Evolutionary conservation across 2,329 filamentous ascomycete species (phyloP).

Genomic region (Ceratocystis harringtonii): DNA sequence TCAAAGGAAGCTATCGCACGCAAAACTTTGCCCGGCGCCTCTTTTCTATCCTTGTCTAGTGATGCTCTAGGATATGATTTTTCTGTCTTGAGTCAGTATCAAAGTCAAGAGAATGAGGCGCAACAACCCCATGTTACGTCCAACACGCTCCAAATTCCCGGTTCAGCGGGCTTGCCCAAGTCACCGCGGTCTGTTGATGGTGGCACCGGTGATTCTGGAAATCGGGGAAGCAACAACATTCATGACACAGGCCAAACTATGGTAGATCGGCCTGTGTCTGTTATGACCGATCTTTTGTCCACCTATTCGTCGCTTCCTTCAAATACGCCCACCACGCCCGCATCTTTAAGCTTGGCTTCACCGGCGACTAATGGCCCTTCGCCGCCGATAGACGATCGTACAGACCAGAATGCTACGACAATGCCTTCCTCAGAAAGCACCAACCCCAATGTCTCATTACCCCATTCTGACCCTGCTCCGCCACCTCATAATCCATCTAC

Average conservation of each 20-base stretch:
- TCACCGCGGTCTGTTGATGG: background rate
- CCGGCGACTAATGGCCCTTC: constrained; percentile 1
- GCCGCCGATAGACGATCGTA: background rate
- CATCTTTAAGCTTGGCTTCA: constrained; percentile 5
- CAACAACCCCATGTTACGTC: constrained; percentile 11
- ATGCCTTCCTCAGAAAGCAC: background rate
- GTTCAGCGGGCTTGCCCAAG: background rate
- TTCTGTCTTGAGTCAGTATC: constrained; percentile 12
- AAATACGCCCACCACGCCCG: constrained; percentile 19
- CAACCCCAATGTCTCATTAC: background rate
- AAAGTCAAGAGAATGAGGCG: constrained; percentile 11
- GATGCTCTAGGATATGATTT: constrained; percentile 11
- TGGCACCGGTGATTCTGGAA: background rate
- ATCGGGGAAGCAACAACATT: constrained; percentile 17
- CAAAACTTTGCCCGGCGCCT: background rate
- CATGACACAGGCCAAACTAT: constrained; percentile 20
- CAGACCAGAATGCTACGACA: background rate
- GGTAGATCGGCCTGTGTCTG: constrained; percentile 13
- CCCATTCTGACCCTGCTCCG: background rate
- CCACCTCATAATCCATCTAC: constrained; percentile 3
- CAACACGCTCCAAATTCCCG: constrained; percentile 11
- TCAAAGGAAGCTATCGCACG: constrained; percentile 18
- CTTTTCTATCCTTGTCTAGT: background rate
- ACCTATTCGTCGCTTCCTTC: constrained; percentile 21
- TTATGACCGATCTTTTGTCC: constrained; percentile 18